phyloP scores from a whole-genome alignment of 1,139 yeast species.

The Suhomyces terraborum region DNA sequence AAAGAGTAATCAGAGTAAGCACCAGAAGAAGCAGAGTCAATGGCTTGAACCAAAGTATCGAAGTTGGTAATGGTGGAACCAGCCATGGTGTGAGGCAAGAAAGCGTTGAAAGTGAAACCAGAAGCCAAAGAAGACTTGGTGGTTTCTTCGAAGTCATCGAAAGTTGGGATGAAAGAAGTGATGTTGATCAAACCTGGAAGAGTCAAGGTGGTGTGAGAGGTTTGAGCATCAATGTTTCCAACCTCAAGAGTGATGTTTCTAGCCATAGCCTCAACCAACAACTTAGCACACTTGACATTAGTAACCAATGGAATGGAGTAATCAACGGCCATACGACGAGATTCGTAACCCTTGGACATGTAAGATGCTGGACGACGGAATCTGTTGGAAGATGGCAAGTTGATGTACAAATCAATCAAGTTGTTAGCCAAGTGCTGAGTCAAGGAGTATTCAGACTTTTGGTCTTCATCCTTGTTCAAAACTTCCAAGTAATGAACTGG shows the following conservation, averaged over 20 bases:
- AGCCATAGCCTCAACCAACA: conserved; percentile 89
- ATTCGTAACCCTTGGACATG: conserved; percentile 95
- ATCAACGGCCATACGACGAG: conserved; percentile 99
- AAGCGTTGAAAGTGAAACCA: conserved; percentile 86
- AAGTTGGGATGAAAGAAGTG: conserved; percentile 75
- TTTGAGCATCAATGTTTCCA: conserved; percentile 81
- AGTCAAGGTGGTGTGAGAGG: conserved; percentile 79
- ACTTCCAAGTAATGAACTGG: conserved; percentile 96
- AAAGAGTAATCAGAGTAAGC: conserved; percentile 83
- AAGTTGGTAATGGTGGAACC: conserved; percentile 69
- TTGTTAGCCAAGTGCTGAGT: conserved; percentile 96
- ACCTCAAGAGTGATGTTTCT: conserved; percentile 70
- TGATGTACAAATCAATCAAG: conserved; percentile 93
- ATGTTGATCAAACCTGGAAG: conserved; percentile 88
- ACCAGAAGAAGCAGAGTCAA: conserved; percentile 55
- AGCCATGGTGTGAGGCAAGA: conserved; percentile 69
- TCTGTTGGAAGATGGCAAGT: conserved; percentile 94
- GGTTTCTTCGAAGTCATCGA: conserved; percentile 62
- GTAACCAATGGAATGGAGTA: conserved; percentile 97
- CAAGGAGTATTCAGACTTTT: conserved; percentile 90
- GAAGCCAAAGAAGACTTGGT: conserved; percentile 75
- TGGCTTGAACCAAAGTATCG: conserved; percentile 64
- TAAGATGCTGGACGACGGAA: conserved; percentile 99
- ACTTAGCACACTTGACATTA: conserved; percentile 95
- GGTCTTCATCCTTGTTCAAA: conserved; percentile 69